phyloP scores from a whole-genome alignment of 2,329 filamentous ascomycete species.

The Hyphodiscus sp. region DNA sequence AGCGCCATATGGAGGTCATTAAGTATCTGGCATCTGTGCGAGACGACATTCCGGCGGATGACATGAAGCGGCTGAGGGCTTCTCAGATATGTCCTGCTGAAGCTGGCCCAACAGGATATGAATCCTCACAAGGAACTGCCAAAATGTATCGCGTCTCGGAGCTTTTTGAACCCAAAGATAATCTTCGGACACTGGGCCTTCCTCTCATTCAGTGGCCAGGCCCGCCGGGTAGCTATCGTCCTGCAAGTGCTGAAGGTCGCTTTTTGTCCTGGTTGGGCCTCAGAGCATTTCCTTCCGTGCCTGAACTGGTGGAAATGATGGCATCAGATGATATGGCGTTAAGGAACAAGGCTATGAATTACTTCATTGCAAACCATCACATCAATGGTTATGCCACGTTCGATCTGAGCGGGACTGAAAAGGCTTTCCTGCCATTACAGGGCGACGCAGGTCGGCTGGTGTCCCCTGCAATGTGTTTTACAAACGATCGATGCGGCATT shows the following conservation, averaged over 20 bases:
- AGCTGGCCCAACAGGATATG: constrained; percentile 47
- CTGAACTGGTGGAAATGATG: constrained; percentile 75
- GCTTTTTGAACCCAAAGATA: constrained; percentile 71
- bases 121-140: constrained; percentile 44
- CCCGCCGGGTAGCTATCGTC: constrained; percentile 52
- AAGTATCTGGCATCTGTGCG: constrained; percentile 88
- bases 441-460: constrained; percentile 60
- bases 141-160: constrained; percentile 67
- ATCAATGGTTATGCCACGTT: constrained; percentile 67
- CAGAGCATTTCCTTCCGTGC: constrained; percentile 60
- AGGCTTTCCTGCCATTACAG: constrained; percentile 67
- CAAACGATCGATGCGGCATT: constrained; percentile 67
- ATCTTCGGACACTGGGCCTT: constrained; percentile 62
- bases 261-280: constrained; percentile 73
- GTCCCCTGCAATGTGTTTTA: constrained; percentile 71
- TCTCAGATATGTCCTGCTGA: constrained; percentile 82
- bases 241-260: constrained; percentile 62
- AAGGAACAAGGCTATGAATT: constrained; percentile 66
- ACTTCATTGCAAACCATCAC: constrained; percentile 76
- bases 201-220: constrained; percentile 80
- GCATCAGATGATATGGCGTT: constrained; percentile 50
- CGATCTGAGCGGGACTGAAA: constrained; percentile 47
- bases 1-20: constrained; percentile 92
- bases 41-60: constrained; percentile 77
- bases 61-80: constrained; percentile 70